A percentile compares a stretch with the other conserved stretches of the same genome.
Conservation (phyloP, 164 flowering plant species). For the Liriodendron chinense region DNA sequence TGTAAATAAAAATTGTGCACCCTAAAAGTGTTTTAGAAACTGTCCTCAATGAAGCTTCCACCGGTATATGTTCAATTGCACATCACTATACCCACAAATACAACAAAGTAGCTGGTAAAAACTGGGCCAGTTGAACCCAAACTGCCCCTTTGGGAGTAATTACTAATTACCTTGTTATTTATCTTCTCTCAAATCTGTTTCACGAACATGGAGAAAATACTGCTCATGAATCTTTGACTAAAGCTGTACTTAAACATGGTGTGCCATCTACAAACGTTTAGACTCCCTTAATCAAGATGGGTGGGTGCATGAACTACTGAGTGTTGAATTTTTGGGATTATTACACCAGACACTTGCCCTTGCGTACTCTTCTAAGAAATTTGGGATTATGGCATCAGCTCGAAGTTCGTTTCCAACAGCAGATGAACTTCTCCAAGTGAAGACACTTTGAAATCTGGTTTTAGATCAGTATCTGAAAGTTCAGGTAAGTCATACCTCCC, state of each 20-base stretch:
- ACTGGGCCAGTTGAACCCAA: background rate
- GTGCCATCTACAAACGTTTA: background rate
- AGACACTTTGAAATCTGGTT: conserved; percentile 84
- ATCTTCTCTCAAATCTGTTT: background rate
- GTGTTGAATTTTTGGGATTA: background rate
- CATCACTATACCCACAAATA: background rate
- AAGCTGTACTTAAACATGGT: too few relatives aligned
- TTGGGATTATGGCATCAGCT: conserved; percentile 38
- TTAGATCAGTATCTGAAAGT: conserved; percentile 36
- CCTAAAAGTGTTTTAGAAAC: too few relatives aligned
- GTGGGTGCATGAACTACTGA: background rate
- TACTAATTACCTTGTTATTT: background rate
- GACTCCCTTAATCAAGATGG: background rate
- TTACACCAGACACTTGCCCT: background rate
- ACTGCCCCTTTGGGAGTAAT: background rate
- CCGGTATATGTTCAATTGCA: background rate
- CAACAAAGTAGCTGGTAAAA: background rate
- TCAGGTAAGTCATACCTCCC: conserved; percentile 66
- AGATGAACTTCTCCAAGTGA: conserved; percentile 54
- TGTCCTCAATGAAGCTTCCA: too few relatives aligned
- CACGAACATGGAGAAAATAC: background rate
- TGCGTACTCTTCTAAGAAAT: background rate
- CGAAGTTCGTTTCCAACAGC: conserved; percentile 59
- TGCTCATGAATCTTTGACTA: background rate
- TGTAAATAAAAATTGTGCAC: too few relatives aligned